Percentiles rank a stretch among this genome's conserved stretches.
These are phyloP conservation scores for Extremus antarcticus DNA, from an alignment of 495 filamentous ascomycete species.

Conservation along the genomic window DNA sequence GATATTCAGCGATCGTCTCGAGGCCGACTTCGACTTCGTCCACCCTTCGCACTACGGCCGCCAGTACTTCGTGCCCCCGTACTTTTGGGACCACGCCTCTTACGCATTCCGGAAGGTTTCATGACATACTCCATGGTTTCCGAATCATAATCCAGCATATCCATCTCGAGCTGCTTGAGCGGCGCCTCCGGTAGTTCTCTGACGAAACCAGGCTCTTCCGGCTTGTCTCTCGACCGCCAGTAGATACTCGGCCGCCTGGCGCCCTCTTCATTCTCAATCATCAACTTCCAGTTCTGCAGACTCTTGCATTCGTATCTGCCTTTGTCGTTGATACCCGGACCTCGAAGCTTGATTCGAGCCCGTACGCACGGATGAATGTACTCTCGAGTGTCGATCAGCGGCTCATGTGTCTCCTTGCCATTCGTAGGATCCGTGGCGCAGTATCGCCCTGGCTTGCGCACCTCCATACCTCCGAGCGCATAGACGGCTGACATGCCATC, in stretches of 20 bases:
- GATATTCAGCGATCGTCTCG: too few species aligned
- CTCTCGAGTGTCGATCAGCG: slow-evolving; percentile 51
- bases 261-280: slow-evolving; percentile 24
- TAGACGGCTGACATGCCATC: slow-evolving; percentile 40
- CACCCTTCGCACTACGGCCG: not conserved
- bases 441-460: slow-evolving; percentile 50
- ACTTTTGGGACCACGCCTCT: slow-evolving; percentile 9
- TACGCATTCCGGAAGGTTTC: slow-evolving; percentile 19
- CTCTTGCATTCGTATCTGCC: slow-evolving; percentile 43
- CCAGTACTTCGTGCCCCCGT: not conserved
- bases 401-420: slow-evolving; percentile 31
- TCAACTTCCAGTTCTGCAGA: slow-evolving; percentile 36
- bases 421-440: slow-evolving; percentile 42
- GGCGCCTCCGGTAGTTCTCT: slow-evolving; percentile 28
- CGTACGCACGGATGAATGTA: slow-evolving; percentile 53
- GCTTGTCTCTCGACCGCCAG: slow-evolving; percentile 23
- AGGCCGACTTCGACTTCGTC: not conserved
- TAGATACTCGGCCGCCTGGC: slow-evolving; percentile 22
- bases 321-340: slow-evolving; percentile 47
- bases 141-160: slow-evolving; percentile 26
- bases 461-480: slow-evolving; percentile 39
- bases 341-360: slow-evolving; percentile 42
- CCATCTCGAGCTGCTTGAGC: slow-evolving; percentile 27
- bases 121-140: slow-evolving; percentile 28
- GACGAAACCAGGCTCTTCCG: slow-evolving; percentile 18